Conservation (phyloP, 495 filamentous ascomycete genomes). For the Aspergillus sclerotioniger region DNA sequence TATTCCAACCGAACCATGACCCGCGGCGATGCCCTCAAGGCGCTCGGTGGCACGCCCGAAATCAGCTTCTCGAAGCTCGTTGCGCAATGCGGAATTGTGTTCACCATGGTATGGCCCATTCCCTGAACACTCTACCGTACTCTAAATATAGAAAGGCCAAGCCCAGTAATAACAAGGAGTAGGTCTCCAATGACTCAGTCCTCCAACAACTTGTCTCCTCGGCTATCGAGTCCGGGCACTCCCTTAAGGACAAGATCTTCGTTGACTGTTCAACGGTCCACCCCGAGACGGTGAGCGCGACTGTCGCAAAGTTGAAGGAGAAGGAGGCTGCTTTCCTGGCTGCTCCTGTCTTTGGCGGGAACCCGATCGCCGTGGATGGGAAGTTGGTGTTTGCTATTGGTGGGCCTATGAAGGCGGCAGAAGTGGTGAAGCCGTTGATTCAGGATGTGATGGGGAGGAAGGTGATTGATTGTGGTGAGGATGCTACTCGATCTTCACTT, state of each 20-base stretch:
- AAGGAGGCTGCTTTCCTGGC: conserved; percentile 39
- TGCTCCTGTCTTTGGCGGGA: conserved; percentile 47
- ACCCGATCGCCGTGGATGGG: conserved; percentile 42
- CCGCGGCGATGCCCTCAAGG: conserved; percentile 36
- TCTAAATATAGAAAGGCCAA: background rate
- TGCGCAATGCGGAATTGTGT: conserved; percentile 41
- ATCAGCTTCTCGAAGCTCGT: conserved; percentile 37
- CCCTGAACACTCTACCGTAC: background rate
- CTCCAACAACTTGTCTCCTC: conserved; percentile 36
- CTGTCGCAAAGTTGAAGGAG: conserved; percentile 34
- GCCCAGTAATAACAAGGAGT: background rate
- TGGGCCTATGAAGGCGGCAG: conserved; percentile 34
- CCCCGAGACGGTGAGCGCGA: conserved; percentile 36
- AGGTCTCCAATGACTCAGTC: conserved; percentile 45
- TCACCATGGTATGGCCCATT: conserved; percentile 37
- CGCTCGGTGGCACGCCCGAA: conserved; percentile 35
- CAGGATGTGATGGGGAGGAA: conserved; percentile 45
- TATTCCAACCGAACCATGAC: conserved; percentile 47
- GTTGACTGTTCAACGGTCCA: conserved; percentile 50
- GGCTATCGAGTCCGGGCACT: conserved; percentile 30
- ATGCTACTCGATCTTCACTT: conserved; percentile 44
- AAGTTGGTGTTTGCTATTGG: conserved; percentile 49
- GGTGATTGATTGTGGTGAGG: conserved; percentile 49
- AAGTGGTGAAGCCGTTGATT: conserved; percentile 43
- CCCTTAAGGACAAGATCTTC: conserved; percentile 46